These are phyloP conservation scores for Didymella sp. DNA, from an alignment of 2,329 filamentous ascomycete species.

Conservation along the genomic window DNA sequence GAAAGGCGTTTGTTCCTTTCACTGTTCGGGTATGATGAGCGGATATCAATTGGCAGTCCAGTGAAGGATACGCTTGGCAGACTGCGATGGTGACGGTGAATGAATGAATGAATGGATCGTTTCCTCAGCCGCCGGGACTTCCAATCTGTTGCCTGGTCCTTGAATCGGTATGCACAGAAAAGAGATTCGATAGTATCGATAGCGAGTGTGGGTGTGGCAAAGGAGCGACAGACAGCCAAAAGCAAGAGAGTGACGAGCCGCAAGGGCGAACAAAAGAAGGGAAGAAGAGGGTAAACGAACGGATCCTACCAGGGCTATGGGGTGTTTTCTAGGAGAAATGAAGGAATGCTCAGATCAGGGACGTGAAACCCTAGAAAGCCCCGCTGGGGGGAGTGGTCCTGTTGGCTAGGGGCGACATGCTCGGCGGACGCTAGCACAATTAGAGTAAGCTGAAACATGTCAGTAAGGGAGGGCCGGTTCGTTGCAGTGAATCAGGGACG, in stretches of 20 bases:
- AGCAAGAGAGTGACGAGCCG: conserved; percentile 42
- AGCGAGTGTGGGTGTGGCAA: conserved; percentile 38
- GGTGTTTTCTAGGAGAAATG: conserved; percentile 46
- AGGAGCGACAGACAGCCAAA: conserved; percentile 28
- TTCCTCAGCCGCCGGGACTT: conserved; percentile 41
- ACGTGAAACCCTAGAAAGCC: conserved; percentile 44
- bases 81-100: conserved; percentile 8
- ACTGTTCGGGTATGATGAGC: conserved; percentile 6
- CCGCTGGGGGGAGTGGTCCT: conserved; percentile 28
- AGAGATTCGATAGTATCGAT: conserved; percentile 35
- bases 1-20: conserved; percentile 2
- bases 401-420: conserved; percentile 27
- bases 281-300: conserved; percentile 32
- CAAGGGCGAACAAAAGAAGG: conserved; percentile 35
- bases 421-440: conserved; percentile 33
- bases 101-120: conserved; percentile 18
- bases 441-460: conserved; percentile 42
- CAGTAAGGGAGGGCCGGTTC: conserved; percentile 33
- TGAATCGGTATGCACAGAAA: conserved; percentile 37
- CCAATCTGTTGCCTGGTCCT: conserved; percentile 23
- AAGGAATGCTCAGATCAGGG: conserved; percentile 49
- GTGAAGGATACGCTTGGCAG: conserved; percentile 17
- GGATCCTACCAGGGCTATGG: conserved; percentile 39
- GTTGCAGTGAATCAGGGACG: conserved; percentile 23
- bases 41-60: conserved; percentile 12